These are phyloP conservation scores for Phaeosphaeria sp. DNA, from an alignment of 2,329 filamentous ascomycete genomes.

Conservation along the genomic window DNA sequence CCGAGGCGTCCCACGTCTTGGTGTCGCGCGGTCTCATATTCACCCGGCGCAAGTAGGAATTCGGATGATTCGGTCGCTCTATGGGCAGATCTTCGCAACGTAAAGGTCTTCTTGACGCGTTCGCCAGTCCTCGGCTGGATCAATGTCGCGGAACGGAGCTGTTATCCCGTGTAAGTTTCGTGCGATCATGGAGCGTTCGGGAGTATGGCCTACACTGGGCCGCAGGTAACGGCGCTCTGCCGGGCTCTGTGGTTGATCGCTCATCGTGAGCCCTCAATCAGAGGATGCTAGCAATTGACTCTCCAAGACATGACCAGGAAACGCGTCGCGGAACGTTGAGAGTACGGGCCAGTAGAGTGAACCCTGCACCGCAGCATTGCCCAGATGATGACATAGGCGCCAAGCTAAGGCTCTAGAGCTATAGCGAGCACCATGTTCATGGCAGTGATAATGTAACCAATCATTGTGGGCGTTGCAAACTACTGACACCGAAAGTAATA, in stretches of 20 bases:
- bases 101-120: constrained; percentile 80
- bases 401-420: constrained; percentile 14
- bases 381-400: constrained; percentile 19
- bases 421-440: constrained; percentile 1
- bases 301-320: constrained; percentile 17
- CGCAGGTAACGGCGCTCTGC: constrained; percentile 45
- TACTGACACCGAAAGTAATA: neutral
- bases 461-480: neutral
- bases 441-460: neutral
- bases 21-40: constrained; percentile 36
- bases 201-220: constrained; percentile 40
- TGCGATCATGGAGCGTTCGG: neutral
- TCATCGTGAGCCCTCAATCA: constrained; percentile 27
- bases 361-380: constrained; percentile 15
- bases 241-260: constrained; percentile 23
- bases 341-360: constrained; percentile 5
- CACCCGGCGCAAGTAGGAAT: constrained; percentile 47
- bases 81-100: constrained; percentile 61
- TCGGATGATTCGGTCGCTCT: constrained; percentile 54
- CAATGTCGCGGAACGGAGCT: constrained; percentile 84
- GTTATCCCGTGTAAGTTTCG: constrained; percentile 26
- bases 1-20: constrained; percentile 41
- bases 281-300: neutral
- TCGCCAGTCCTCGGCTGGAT: constrained; percentile 87
- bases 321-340: constrained; percentile 3